These are phyloP conservation scores for Talaromyces amestolkiae DNA, from an alignment of 2,329 filamentous ascomycete species.

Conservation along the genomic window DNA sequence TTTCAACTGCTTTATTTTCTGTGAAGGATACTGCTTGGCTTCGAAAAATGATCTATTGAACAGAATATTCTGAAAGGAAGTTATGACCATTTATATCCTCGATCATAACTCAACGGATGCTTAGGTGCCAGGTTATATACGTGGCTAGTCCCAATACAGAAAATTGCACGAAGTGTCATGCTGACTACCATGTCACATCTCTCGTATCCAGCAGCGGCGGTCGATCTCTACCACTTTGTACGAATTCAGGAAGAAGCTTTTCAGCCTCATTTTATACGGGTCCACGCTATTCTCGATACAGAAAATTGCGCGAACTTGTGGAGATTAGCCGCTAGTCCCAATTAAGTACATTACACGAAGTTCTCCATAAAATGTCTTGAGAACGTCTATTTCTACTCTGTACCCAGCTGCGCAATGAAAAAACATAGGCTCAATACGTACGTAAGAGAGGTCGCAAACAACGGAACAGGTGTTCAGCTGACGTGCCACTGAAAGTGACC, in stretches of 20 bases:
- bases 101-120: background rate
- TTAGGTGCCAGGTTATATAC: background rate
- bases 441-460: background rate
- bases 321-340: background rate
- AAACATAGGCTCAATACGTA: background rate
- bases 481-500: background rate
- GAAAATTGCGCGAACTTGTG: background rate
- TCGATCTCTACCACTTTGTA: background rate
- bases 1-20: background rate
- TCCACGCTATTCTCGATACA: background rate
- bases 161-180: background rate
- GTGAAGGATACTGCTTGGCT: background rate
- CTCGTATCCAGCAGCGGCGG: background rate
- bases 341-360: slow-evolving; percentile 6
- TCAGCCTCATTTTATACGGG: background rate
- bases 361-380: background rate
- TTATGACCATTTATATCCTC: background rate
- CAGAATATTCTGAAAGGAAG: background rate
- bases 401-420: background rate
- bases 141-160: background rate
- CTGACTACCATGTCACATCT: background rate
- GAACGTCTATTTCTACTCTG: background rate
- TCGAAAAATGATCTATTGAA: background rate
- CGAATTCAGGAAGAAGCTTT: background rate
- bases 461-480: background rate